A percentile compares a stretch with the other conserved stretches of the same genome.
Evolutionary conservation across 106 monocot species (phyloP).

Genomic region (Dioscorea alata): DNA sequence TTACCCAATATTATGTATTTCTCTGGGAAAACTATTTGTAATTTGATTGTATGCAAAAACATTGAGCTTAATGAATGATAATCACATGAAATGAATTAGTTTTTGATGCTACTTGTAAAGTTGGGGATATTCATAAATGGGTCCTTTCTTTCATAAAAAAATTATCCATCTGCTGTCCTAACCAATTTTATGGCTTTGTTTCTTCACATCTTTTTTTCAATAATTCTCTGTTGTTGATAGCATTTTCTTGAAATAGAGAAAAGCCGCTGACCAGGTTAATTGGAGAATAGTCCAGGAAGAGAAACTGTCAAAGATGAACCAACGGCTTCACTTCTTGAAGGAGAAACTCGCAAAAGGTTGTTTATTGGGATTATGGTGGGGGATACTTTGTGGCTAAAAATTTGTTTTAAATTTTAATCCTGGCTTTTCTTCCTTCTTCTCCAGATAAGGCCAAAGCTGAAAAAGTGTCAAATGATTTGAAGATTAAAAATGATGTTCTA

Average conservation of each 20-base stretch:
- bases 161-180: background rate
- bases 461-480: constrained; percentile 40
- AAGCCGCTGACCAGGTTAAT: constrained; percentile 42
- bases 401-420: constrained; percentile 1
- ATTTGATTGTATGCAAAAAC: too few species aligned
- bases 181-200: background rate
- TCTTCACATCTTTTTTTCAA: background rate
- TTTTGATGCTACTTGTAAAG: background rate
- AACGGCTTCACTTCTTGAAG: constrained; percentile 34
- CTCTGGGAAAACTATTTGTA: too few species aligned
- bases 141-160: background rate
- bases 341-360: constrained; percentile 48
- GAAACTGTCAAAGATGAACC: constrained; percentile 42
- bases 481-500: constrained; percentile 18
- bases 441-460: constrained; percentile 49
- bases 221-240: background rate
- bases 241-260: constrained; percentile 25
- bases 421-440: constrained; percentile 9
- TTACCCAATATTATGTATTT: too few species aligned
- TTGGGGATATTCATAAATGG: background rate
- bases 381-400: background rate
- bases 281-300: constrained; percentile 49
- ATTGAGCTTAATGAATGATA: too few species aligned
- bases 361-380: constrained; percentile 12
- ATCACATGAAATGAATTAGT: background rate